phyloP scores from a whole-genome alignment of 2,329 filamentous ascomycete species.

The Paramyrothecium roridum region DNA sequence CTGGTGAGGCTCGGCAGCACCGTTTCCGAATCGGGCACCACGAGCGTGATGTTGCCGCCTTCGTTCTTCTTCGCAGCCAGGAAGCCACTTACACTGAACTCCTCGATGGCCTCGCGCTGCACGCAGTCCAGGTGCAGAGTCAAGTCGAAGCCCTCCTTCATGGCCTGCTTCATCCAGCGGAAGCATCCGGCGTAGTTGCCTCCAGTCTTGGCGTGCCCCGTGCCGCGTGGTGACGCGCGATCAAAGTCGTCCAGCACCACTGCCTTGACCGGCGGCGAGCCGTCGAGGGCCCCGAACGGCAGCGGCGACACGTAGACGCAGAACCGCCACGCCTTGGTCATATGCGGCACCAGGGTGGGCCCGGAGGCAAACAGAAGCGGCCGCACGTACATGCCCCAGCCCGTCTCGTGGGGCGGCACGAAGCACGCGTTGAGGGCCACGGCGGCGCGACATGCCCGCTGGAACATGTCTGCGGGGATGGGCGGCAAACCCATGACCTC shows the following conservation, averaged over 20 bases:
- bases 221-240: slow-evolving; percentile 83
- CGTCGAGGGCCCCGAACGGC: slow-evolving; percentile 92
- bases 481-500: slow-evolving; percentile 79
- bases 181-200: slow-evolving; percentile 96
- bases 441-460: slow-evolving; percentile 73
- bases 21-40: slow-evolving; percentile 83
- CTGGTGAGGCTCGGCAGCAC: slow-evolving; percentile 87
- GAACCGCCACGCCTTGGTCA: slow-evolving; percentile 91
- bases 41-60: slow-evolving; percentile 60
- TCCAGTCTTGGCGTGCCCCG: slow-evolving; percentile 87
- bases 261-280: slow-evolving; percentile 80
- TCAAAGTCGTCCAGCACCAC: slow-evolving; percentile 92
- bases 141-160: slow-evolving; percentile 83
- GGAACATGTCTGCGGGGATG: slow-evolving; percentile 73
- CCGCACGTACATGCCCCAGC: slow-evolving; percentile 88
- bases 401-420: slow-evolving; percentile 85
- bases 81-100: slow-evolving; percentile 94
- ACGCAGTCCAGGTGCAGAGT: slow-evolving; percentile 90
- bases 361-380: slow-evolving; percentile 84
- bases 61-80: slow-evolving; percentile 69
- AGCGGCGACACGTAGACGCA: slow-evolving; percentile 87
- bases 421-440: slow-evolving; percentile 86
- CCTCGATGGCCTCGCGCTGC: slow-evolving; percentile 81
- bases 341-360: slow-evolving; percentile 79
- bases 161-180: slow-evolving; percentile 79